Conservation (phyloP, 768 basidiomycete genomes). For the Serendipita sp. region DNA sequence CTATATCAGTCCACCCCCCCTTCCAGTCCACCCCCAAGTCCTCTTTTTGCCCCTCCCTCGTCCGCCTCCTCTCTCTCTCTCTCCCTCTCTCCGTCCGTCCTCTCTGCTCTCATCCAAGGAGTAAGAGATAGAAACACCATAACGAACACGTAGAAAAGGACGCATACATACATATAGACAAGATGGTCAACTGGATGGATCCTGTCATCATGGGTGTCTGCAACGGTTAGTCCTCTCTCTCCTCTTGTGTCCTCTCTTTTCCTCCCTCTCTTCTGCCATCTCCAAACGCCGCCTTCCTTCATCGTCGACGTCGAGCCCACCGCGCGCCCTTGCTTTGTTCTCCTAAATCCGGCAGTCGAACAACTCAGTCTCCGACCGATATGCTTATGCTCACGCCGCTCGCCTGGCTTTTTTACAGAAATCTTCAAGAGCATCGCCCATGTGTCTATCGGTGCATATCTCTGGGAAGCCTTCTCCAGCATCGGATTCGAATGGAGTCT, state of each 20-base stretch:
- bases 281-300: neutral
- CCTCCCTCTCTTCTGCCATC: neutral
- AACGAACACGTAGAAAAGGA: neutral
- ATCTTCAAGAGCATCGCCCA: slow-evolving; percentile 46
- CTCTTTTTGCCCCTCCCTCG: neutral
- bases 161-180: neutral
- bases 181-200: neutral
- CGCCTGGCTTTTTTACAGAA: slow-evolving; percentile 20
- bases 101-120: neutral
- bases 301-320: neutral
- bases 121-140: no score
- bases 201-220: neutral
- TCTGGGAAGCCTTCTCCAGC: slow-evolving; percentile 53
- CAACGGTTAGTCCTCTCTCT: neutral
- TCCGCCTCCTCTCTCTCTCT: no score
- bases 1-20: neutral
- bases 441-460: slow-evolving; percentile 43
- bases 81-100: neutral
- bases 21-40: neutral
- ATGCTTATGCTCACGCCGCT: neutral
- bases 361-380: no score
- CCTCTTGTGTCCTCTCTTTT: neutral
- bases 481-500: slow-evolving; percentile 54
- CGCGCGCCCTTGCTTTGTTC: slow-evolving; percentile 3
- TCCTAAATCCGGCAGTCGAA: neutral